Conservation (phyloP, 176 grass and related monocot species). For the Tuctoria greenei region DNA sequence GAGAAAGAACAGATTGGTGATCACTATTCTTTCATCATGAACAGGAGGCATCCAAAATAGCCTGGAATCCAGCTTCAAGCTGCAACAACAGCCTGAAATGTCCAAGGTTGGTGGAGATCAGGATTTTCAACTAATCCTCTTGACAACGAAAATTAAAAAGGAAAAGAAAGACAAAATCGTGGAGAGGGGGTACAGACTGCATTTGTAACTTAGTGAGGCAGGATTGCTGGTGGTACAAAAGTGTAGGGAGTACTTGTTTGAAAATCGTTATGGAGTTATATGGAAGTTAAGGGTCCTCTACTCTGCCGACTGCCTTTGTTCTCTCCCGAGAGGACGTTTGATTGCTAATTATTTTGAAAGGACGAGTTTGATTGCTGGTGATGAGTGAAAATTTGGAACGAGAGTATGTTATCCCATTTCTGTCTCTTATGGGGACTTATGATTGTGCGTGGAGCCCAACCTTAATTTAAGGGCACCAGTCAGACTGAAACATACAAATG, state of each 20-base stretch:
- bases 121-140: neutral
- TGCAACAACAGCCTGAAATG: neutral
- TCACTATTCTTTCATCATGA: neutral
- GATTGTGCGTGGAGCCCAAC: conserved; percentile 37
- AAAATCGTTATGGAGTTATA: neutral
- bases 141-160: neutral
- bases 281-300: conserved; percentile 31
- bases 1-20: neutral
- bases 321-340: conserved; percentile 23
- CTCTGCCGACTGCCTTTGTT: conserved; percentile 13
- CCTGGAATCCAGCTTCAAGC: conserved; percentile 13
- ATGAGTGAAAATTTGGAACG: neutral
- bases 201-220: neutral
- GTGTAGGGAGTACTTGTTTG: neutral
- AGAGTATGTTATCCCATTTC: neutral
- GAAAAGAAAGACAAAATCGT: neutral
- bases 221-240: neutral
- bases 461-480: conserved; percentile 27
- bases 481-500: neutral
- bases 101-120: neutral
- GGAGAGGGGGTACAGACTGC: neutral
- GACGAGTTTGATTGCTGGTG: neutral
- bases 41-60: conserved; percentile 10
- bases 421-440: conserved; percentile 31
- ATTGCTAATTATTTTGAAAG: conserved; percentile 11